phyloP scores from a whole-genome alignment of 2,329 filamentous ascomycete genomes.

The Juglanconis juglandina region DNA sequence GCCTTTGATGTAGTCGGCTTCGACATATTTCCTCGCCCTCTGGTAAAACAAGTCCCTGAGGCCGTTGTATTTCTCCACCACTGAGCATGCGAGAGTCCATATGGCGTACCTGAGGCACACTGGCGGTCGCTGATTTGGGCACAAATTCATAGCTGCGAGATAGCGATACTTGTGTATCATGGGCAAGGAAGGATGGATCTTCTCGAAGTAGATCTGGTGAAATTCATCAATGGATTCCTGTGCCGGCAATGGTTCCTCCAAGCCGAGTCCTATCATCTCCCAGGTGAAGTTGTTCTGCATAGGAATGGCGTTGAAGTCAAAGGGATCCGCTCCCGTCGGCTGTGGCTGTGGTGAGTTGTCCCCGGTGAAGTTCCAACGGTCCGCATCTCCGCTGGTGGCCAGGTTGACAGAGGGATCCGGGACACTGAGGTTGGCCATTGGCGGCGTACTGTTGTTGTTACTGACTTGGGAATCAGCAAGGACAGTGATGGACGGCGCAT shows the following conservation, averaged over 20 bases:
- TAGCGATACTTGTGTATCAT: conserved; percentile 90
- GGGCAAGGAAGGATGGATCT: conserved; percentile 78
- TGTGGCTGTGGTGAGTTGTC: conserved; percentile 47
- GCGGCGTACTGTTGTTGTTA: conserved; percentile 30
- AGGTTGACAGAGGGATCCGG: conserved; percentile 47
- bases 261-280: conserved; percentile 66
- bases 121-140: conserved; percentile 81
- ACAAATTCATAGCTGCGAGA: conserved; percentile 81
- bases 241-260: conserved; percentile 57
- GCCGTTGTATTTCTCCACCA: conserved; percentile 75
- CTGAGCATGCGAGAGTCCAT: conserved; percentile 88
- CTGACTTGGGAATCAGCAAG: conserved; percentile 25
- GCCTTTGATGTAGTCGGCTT: conserved; percentile 85
- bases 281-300: conserved; percentile 65
- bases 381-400: conserved; percentile 44
- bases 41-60: conserved; percentile 88
- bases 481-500: conserved; percentile 26
- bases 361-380: conserved; percentile 53
- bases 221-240: conserved; percentile 75
- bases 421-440: conserved; percentile 35
- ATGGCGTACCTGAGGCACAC: conserved; percentile 89
- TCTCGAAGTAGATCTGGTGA: conserved; percentile 84
- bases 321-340: conserved; percentile 49
- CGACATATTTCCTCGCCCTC: conserved; percentile 82
- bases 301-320: conserved; percentile 53